Evolutionary conservation across 805 yeast genomes (phyloP).

Genomic region (Myxozyma udenii): DNA sequence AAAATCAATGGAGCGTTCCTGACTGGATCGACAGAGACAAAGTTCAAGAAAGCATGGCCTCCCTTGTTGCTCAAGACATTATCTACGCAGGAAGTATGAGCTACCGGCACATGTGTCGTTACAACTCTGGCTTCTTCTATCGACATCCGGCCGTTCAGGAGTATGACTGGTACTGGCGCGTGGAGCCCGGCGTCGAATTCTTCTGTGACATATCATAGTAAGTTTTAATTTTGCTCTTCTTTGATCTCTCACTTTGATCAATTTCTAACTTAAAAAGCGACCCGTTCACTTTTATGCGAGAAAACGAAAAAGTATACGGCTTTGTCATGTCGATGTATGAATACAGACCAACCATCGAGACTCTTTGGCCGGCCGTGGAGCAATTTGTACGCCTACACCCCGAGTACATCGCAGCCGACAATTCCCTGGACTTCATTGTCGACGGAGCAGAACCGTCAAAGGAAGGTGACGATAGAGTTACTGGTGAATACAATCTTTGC

Average conservation of each 20-base stretch:
- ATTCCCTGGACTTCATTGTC: constrained; percentile 55
- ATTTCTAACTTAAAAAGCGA: constrained; percentile 45
- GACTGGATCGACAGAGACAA: constrained; percentile 58
- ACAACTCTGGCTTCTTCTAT: constrained; percentile 87
- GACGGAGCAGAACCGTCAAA: constrained; percentile 48
- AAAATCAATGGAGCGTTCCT: constrained; percentile 81
- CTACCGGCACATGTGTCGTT: constrained; percentile 92
- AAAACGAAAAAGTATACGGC: constrained; percentile 75
- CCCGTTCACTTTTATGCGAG: constrained; percentile 77
- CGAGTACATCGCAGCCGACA: constrained; percentile 60
- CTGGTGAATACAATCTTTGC: constrained; percentile 70
- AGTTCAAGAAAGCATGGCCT: constrained; percentile 48
- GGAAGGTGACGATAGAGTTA: constrained; percentile 50
- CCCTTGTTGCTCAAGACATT: constrained; percentile 47
- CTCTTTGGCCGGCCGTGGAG: constrained; percentile 72
- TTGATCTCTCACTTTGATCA: background rate
- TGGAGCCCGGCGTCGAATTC: constrained; percentile 87
- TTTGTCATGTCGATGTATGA: constrained; percentile 83
- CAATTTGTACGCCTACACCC: constrained; percentile 62
- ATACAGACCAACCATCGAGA: constrained; percentile 78
- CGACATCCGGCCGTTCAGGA: constrained; percentile 66
- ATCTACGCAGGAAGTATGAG: constrained; percentile 64
- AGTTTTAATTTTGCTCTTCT: constrained; percentile 6
- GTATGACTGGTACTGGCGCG: constrained; percentile 91
- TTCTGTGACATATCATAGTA: constrained; percentile 60